Base-by-base conservation (phyloP, 1,284 basidiomycete genomes). In the Moniliella sp. region DNA sequence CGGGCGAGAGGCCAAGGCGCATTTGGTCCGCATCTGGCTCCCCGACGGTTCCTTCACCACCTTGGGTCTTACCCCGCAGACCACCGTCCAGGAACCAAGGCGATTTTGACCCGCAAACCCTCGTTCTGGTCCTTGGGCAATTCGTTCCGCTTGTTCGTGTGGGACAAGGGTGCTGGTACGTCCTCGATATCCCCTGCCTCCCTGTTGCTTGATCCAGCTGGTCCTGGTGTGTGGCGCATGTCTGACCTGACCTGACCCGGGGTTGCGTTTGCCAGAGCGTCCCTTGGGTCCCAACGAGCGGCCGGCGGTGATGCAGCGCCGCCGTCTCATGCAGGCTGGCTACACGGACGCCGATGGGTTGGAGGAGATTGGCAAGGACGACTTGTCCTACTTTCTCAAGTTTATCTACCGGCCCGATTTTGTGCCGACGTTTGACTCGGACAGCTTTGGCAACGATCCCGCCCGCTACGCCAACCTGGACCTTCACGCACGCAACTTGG, bases 281-380 rank as follows among this genome's bases (percentile, higher is more conserved):
- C 56, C 56, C 21, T 40, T 59, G 13, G 45, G 45, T 16, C 70
- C 73, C 11, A 75, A 73, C 0, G 91, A 97, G 57, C 70, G 73
- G 35, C 88, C 88, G 0, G 74, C 83, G 0, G 71, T 75, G 31
- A 79, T 93, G 40, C 76, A 91, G 28, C 70, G 76, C 30, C 70
- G 81, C 29, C 69, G 84, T 30, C 65, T 97, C 32, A 72, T 79
- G 45, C 82, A 93, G 58, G 82, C 83, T 4, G 91, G 91, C 0
- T 93, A 86, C 53, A 78, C 78, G 27, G 55, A 75, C 17, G 67
- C 70, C 7, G 91, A 99, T 57, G 73, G 75, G 9, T 63, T 82
- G 4, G 77, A 83, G 41, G 69, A 75, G 23, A 67, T 93, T 12
- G 80, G 78, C 0, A 72, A 73, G 15, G 77, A 80, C 27, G 81